phyloP scores from a whole-genome alignment of 2,329 filamentous ascomycete genomes.

The Colletotrichum graminicola region DNA sequence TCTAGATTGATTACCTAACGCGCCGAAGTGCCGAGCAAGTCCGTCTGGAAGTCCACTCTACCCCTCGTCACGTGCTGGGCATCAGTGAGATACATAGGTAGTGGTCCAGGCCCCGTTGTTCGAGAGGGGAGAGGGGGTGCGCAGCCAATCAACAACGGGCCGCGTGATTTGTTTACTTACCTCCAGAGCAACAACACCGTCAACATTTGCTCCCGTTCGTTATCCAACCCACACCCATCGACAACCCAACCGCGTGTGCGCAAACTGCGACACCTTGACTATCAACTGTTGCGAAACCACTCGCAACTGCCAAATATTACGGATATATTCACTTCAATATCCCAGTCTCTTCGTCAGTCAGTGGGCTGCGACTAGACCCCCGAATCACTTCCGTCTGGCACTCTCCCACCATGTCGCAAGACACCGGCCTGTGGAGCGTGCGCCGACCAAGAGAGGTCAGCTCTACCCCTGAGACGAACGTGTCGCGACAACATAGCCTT shows the following conservation, averaged over 20 bases:
- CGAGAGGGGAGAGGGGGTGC: slow-evolving; percentile 10
- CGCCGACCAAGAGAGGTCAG: slow-evolving; percentile 90
- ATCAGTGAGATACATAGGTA: not conserved
- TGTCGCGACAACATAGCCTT: not conserved
- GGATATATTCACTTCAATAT: not conserved
- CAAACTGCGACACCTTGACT: not conserved
- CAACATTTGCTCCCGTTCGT: slow-evolving; percentile 8
- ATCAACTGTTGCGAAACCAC: slow-evolving; percentile 1
- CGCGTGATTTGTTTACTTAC: slow-evolving; percentile 58
- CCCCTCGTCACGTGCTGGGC: slow-evolving; percentile 30
- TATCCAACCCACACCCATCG: slow-evolving; percentile 14
- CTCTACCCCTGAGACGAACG: slow-evolving; percentile 8
- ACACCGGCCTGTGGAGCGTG: slow-evolving; percentile 89
- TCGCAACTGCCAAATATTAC: too few relatives aligned
- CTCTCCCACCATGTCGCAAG: slow-evolving; percentile 79
- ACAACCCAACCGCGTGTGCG: slow-evolving; percentile 15
- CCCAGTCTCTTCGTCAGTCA: slow-evolving; percentile 11
- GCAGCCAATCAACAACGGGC: slow-evolving; percentile 40
- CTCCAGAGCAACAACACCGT: slow-evolving; percentile 52
- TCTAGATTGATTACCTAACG: slow-evolving; percentile 12
- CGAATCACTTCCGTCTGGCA: not conserved
- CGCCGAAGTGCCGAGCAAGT: slow-evolving; percentile 17
- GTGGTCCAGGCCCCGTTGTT: slow-evolving; percentile 28
- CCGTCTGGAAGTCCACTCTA: not conserved
- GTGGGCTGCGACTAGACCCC: slow-evolving; percentile 19